Conservation (phyloP, 139 green algal species). For the Chlorella sp. region DNA sequence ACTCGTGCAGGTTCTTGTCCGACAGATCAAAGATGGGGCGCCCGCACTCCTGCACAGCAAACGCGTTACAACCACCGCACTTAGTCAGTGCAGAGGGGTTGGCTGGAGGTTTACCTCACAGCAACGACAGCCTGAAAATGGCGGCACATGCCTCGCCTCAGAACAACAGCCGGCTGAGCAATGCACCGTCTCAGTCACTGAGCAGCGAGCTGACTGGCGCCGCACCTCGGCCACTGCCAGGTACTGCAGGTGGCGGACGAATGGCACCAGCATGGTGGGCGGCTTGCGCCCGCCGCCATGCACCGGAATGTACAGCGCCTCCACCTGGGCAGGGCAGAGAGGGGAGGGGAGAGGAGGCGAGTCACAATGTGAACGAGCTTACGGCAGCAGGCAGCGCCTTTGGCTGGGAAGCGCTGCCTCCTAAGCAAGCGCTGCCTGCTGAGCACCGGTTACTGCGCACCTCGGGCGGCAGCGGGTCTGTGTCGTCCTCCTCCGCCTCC, state of each 20-base stretch:
- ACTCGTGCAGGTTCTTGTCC: neutral
- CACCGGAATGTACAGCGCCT: neutral
- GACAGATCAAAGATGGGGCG: slow-evolving; percentile 1
- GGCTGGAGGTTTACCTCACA: too few species aligned
- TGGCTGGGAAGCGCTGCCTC: neutral
- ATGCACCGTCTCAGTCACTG: neutral
- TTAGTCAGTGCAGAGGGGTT: too few species aligned
- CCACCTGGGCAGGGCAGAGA: neutral
- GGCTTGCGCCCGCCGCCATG: neutral
- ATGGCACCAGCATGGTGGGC: neutral
- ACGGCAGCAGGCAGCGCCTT: neutral
- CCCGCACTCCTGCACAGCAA: neutral
- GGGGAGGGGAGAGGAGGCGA: neutral
- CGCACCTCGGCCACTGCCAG: neutral
- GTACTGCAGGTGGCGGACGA: neutral
- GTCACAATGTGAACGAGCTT: too few species aligned
- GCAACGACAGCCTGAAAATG: neutral
- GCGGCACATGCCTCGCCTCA: too few species aligned
- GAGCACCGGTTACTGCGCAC: too few species aligned
- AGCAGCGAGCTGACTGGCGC: neutral
- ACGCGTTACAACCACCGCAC: too few species aligned
- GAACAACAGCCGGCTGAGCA: neutral
- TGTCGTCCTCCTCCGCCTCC: neutral
- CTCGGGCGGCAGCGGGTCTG: neutral
- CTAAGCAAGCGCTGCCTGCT: neutral